Conservation (phyloP, 1,139 yeast genomes). For the Sugiyamaella grinbergsii region DNA sequence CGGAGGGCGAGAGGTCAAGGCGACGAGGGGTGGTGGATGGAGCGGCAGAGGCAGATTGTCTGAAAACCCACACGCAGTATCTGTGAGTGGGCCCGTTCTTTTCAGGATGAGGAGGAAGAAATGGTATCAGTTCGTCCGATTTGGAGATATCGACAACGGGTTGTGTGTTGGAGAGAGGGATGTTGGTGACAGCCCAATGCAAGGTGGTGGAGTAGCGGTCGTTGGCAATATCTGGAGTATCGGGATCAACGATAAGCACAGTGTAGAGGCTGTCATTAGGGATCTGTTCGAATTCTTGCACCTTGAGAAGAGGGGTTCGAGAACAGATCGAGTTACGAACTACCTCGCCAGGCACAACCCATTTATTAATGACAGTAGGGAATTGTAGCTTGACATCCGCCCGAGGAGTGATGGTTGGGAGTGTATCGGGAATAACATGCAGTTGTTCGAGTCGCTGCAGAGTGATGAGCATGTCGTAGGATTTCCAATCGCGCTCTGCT, state of each 20-base stretch:
- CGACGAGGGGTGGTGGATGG: not conserved
- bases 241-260: constrained; percentile 84
- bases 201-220: constrained; percentile 74
- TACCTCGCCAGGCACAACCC: constrained; percentile 78
- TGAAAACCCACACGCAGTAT: constrained; percentile 86
- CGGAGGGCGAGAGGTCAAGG: constrained; percentile 28
- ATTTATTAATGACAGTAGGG: constrained; percentile 62
- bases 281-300: constrained; percentile 70
- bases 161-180: constrained; percentile 60
- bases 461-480: constrained; percentile 63
- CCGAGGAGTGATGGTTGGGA: constrained; percentile 84
- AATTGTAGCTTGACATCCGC: constrained; percentile 77
- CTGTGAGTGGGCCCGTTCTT: constrained; percentile 83
- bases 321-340: constrained; percentile 73
- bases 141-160: constrained; percentile 55
- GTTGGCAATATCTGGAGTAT: constrained; percentile 71
- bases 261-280: constrained; percentile 60
- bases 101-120: constrained; percentile 86
- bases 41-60: constrained; percentile 49
- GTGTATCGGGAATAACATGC: constrained; percentile 86
- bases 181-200: constrained; percentile 77
- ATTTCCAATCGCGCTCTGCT: constrained; percentile 71
- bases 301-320: constrained; percentile 70
- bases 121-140: constrained; percentile 58
- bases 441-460: constrained; percentile 91